phyloP scores from a whole-genome alignment of 768 basidiomycete species.

The Tulasnella sp. region DNA sequence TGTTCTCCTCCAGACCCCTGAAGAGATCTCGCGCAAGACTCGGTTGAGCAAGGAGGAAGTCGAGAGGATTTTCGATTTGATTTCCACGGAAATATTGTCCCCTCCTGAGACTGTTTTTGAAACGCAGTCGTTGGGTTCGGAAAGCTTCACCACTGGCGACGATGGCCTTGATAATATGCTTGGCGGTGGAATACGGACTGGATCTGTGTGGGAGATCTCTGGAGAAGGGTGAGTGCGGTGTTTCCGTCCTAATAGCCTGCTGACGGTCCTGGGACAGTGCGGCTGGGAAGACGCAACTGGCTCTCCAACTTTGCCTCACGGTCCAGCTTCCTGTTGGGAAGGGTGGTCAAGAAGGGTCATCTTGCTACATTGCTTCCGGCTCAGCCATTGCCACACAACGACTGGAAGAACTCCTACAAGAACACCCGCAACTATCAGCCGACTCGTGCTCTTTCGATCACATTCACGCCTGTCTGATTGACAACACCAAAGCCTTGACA shows the following conservation, averaged over 20 bases:
- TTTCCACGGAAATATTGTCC: constrained; percentile 3
- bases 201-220: constrained; percentile 79
- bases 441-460: constrained; percentile 43
- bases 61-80: not conserved
- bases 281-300: constrained; percentile 90
- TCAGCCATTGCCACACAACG: constrained; percentile 59
- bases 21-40: not conserved
- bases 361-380: constrained; percentile 72
- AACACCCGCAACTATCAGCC: constrained; percentile 42
- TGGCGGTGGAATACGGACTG: constrained; percentile 70
- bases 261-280: constrained; percentile 45
- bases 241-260: not conserved
- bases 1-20: not conserved
- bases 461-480: constrained; percentile 53
- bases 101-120: not conserved
- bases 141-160: constrained; percentile 69
- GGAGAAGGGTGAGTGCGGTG: constrained; percentile 67
- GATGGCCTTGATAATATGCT: constrained; percentile 54
- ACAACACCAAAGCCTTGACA: constrained; percentile 41
- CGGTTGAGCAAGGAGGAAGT: not conserved
- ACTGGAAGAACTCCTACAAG: constrained; percentile 54
- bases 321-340: constrained; percentile 58
- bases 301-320: constrained; percentile 70
- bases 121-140: constrained; percentile 29
- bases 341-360: constrained; percentile 56